Base-by-base conservation (phyloP, 768 basidiomycete genomes). In the Termitomyces sp. region DNA sequence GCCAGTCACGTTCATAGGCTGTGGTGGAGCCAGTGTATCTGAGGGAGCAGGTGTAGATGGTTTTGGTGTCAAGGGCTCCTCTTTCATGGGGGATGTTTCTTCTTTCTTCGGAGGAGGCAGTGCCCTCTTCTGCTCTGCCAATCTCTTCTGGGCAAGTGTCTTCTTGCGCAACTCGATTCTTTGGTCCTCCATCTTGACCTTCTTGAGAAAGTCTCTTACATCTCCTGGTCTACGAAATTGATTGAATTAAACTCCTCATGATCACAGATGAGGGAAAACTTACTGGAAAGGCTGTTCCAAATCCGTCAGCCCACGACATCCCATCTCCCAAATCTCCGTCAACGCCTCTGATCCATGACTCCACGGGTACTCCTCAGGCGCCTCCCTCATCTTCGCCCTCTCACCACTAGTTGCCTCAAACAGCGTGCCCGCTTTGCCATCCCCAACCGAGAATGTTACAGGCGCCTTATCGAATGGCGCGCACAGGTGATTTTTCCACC, bases 401-500 rank as follows among this genome's bases (percentile, higher is more conserved):
- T 71, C 62, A 48, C 70, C 72, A 53, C 68, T 76, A 9, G 87
- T 90, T 21, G 83, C 83, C 62, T 86, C 84, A 62, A 88, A 81
- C 37, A 91, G 66, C 14, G 57, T 52, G 21, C 81, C 82, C 23
- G 82, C 75, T 52, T 76, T 79, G 63, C 71, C 69, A 4, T 75
- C 82, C 51, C 79, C 73, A 31, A 84, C 59, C 49, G 81, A 77
- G 42, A 71, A 68, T 11, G 71, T 73, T 81, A 86, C 84, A 5
- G 88, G 77, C 38, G 85, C 84, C 63, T 85, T 86, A 66, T 92
- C 90, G 65, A 95, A 94, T 3, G 87, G 82, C 16, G 82, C 74
- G 66, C 92, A 95, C 2, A 88, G 70, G 41, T 90, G 86, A 61
- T 89, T 90, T 74, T 95, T 95, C 92, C 92, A 95, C 60, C 81